phyloP scores from a whole-genome alignment of 768 basidiomycete species.

The Pulveroboletus sp. region DNA sequence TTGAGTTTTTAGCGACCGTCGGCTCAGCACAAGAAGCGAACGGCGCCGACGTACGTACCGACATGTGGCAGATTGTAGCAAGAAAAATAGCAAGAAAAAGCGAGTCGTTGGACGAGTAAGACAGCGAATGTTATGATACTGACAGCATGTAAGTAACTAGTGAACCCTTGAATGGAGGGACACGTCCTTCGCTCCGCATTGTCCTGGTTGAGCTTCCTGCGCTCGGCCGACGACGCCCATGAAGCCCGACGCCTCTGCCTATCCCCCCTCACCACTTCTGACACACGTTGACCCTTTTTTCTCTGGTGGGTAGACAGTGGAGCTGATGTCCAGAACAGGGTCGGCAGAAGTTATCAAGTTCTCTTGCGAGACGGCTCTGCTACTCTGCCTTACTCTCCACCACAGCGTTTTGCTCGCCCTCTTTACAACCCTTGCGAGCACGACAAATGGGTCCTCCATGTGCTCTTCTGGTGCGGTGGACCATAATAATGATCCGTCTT shows the following conservation, averaged over 20 bases:
- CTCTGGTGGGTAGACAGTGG: constrained; percentile 16
- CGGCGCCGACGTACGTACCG: neutral
- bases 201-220: constrained; percentile 14
- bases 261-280: neutral
- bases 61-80: neutral
- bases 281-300: neutral
- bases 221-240: constrained; percentile 24
- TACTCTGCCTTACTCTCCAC: constrained; percentile 44
- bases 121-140: neutral
- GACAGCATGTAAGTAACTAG: constrained; percentile 35
- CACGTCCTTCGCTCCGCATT: constrained; percentile 18
- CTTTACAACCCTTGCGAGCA: constrained; percentile 49
- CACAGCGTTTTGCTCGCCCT: constrained; percentile 37
- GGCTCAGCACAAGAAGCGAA: neutral
- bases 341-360: constrained; percentile 3
- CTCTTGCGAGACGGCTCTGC: constrained; percentile 12
- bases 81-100: neutral
- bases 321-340: constrained; percentile 19
- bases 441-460: constrained; percentile 44
- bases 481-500: constrained; percentile 17
- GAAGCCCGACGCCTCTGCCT: constrained; percentile 17
- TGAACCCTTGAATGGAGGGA: constrained; percentile 61
- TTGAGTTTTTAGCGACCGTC: neutral
- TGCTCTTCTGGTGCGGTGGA: constrained; percentile 24
- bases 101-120: neutral